Percentiles rank a stretch among this genome's conserved stretches.
These are phyloP conservation scores for Cystobasidium ongulense DNA, from an alignment of 768 basidiomycete genomes.

Conservation along the genomic window DNA sequence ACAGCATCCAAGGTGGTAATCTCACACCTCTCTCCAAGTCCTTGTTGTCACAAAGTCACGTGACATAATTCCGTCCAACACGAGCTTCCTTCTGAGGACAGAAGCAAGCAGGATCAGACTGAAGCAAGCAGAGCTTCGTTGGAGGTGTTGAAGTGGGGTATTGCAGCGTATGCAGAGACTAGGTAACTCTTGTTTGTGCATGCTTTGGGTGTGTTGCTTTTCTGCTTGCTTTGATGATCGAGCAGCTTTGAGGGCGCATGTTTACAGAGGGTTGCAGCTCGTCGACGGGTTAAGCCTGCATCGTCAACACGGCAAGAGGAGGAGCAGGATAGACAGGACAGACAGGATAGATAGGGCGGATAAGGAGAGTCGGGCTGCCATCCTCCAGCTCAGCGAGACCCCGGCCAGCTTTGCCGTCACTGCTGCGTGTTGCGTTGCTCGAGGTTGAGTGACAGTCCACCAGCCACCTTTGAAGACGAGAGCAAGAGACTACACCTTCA, in stretches of 20 bases:
- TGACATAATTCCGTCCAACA: no score
- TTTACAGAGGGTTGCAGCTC: background rate
- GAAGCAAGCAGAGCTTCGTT: no score
- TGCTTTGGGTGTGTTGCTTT: background rate
- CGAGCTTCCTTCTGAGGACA: no score
- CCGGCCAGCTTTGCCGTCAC: background rate
- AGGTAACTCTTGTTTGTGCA: background rate
- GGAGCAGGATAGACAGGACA: background rate
- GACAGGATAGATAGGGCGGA: no score
- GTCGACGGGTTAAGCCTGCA: background rate
- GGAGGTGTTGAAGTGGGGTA: background rate
- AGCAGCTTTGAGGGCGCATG: background rate
- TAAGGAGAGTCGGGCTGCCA: no score
- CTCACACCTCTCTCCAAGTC: no score
- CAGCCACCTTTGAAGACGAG: background rate
- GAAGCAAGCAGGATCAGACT: no score
- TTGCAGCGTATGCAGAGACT: no score
- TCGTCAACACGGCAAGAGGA: background rate
- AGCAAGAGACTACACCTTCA: background rate
- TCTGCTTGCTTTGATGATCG: background rate
- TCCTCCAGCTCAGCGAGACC: no score
- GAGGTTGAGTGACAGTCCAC: slow-evolving; percentile 16
- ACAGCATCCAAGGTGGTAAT: no score
- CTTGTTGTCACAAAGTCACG: no score
- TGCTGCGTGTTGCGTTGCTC: no score